Percentiles rank a stretch among this genome's conserved stretches.
phyloP scores from a whole-genome alignment of 805 yeast genomes.

The Ogataea allantospora region DNA sequence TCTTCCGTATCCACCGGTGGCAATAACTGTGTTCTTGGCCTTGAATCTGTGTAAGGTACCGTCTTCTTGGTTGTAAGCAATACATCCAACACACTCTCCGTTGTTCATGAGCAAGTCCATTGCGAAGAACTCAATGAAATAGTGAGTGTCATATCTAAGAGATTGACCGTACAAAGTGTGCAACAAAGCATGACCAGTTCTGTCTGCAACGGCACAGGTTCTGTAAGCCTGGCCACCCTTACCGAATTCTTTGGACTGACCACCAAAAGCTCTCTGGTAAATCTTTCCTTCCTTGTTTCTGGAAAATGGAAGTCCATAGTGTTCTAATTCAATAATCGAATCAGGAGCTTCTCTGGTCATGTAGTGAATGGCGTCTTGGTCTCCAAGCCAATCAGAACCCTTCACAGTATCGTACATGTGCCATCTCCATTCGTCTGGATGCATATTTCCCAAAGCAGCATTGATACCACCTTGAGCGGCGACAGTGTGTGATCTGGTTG shows the following conservation, averaged over 20 bases:
- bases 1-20: constrained; percentile 99
- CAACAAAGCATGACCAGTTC: constrained; percentile 96
- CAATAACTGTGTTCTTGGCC: constrained; percentile 93
- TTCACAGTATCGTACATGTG: constrained; percentile 99
- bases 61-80: constrained; percentile 98
- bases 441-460: constrained; percentile 99
- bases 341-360: constrained; percentile 98
- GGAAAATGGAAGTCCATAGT: constrained; percentile 97
- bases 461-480: constrained; percentile 99
- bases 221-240: constrained; percentile 99
- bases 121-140: constrained; percentile 96
- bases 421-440: constrained; percentile 98
- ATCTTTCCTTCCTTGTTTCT: constrained; percentile 95
- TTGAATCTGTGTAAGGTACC: constrained; percentile 98
- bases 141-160: constrained; percentile 93
- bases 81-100: constrained; percentile 94
- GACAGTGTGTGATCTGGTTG: constrained; percentile 97
- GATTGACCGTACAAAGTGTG: constrained; percentile 97
- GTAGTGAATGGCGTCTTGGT: constrained; percentile 98
- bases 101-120: constrained; percentile 91
- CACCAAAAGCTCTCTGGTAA: constrained; percentile 99
- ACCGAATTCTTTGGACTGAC: constrained; percentile 92
- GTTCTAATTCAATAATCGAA: constrained; percentile 94
- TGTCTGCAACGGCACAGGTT: constrained; percentile 99
- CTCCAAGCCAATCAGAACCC: constrained; percentile 99